phyloP scores from a whole-genome alignment of 2,329 filamentous ascomycete genomes.

The Colletotrichum sp. region DNA sequence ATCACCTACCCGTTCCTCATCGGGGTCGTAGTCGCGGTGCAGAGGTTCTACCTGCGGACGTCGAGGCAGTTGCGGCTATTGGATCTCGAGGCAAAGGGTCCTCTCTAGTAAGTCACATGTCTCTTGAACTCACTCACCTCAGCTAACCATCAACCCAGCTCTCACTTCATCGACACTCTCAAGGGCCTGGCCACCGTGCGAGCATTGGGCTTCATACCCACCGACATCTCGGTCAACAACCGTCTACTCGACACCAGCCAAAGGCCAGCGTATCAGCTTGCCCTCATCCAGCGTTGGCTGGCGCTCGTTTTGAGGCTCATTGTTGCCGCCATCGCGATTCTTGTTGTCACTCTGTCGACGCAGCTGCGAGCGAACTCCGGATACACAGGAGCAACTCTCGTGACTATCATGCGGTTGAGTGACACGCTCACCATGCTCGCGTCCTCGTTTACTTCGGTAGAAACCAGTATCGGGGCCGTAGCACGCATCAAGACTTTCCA shows the following conservation, averaged over 20 bases:
- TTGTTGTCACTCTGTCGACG: slow-evolving; percentile 55
- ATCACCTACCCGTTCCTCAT: slow-evolving; percentile 56
- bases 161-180: slow-evolving; percentile 61
- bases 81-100: slow-evolving; percentile 66
- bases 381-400: slow-evolving; percentile 42
- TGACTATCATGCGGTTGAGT: slow-evolving; percentile 43
- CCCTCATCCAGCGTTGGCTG: slow-evolving; percentile 64
- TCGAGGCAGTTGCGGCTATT: slow-evolving; percentile 65
- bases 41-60: slow-evolving; percentile 64
- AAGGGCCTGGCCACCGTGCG: slow-evolving; percentile 61
- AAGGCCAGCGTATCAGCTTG: slow-evolving; percentile 61
- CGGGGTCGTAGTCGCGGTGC: slow-evolving; percentile 52
- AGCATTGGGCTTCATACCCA: slow-evolving; percentile 60
- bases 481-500: slow-evolving; percentile 32
- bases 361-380: slow-evolving; percentile 39
- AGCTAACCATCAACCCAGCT: slow-evolving; percentile 25
- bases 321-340: slow-evolving; percentile 51
- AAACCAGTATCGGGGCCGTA: slow-evolving; percentile 33
- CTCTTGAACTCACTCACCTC: not conserved
- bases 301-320: slow-evolving; percentile 54
- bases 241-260: slow-evolving; percentile 59
- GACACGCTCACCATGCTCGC: slow-evolving; percentile 33
- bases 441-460: slow-evolving; percentile 34
- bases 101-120: slow-evolving; percentile 51
- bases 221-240: slow-evolving; percentile 48